A percentile compares a stretch with the other conserved stretches of the same genome.
phyloP scores from a whole-genome alignment of 805 yeast genomes.

The Wickerhamomyces sydowiorum region DNA sequence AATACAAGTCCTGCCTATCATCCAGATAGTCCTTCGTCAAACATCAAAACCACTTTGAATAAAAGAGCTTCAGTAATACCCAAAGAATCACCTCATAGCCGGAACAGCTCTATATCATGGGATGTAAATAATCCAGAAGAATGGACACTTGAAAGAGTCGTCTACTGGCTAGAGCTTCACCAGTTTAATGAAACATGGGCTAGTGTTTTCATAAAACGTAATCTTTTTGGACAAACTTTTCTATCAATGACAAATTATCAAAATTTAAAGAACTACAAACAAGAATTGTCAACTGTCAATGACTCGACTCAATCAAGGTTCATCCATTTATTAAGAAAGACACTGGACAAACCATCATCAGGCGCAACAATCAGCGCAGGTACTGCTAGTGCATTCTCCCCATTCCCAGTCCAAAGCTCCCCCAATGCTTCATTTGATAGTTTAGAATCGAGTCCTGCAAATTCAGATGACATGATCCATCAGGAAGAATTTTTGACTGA shows the following conservation, averaged over 20 bases:
- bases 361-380: conserved; percentile 13
- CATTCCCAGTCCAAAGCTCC: conserved; percentile 8
- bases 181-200: conserved; percentile 72
- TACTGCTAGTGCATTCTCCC: conserved; percentile 1
- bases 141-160: conserved; percentile 70
- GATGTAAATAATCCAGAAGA: conserved; percentile 47
- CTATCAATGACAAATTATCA: conserved; percentile 65
- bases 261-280: conserved; percentile 38
- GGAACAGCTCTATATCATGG: conserved; percentile 34
- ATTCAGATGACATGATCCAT: conserved; percentile 1
- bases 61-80: background rate
- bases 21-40: conserved; percentile 7
- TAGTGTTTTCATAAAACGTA: conserved; percentile 50
- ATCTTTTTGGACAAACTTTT: conserved; percentile 58
- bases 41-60: background rate
- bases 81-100: conserved; percentile 17
- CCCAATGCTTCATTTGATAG: conserved; percentile 17
- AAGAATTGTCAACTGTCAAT: conserved; percentile 36
- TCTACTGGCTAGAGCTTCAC: conserved; percentile 62
- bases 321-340: conserved; percentile 46
- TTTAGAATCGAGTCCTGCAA: conserved; percentile 15
- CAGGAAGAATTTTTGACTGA: conserved; percentile 4
- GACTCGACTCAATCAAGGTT: conserved; percentile 51
- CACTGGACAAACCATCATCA: conserved; percentile 23
- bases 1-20: conserved; percentile 15